A percentile compares a stretch with the other conserved stretches of the same genome.
Evolutionary conservation across 2,329 filamentous ascomycete species (phyloP).

Genomic region (Colletotrichum tabaci): DNA sequence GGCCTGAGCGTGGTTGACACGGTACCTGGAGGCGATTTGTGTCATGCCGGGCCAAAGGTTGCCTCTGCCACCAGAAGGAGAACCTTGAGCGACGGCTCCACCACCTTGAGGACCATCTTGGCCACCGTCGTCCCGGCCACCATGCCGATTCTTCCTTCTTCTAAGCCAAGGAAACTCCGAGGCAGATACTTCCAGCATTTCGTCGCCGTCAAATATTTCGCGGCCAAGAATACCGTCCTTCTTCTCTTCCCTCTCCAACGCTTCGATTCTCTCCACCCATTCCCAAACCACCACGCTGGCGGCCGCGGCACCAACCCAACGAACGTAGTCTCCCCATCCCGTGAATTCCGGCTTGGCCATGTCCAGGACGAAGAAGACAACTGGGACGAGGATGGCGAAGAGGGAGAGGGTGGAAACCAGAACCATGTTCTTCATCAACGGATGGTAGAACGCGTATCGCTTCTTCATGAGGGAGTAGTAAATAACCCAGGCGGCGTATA

Average conservation of each 20-base stretch:
- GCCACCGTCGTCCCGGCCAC: conserved; percentile 45
- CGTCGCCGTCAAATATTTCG: conserved; percentile 94
- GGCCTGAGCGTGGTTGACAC: conserved; percentile 37
- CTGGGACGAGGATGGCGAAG: conserved; percentile 86
- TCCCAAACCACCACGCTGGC: conserved; percentile 99
- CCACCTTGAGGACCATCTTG: conserved; percentile 42
- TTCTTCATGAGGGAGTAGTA: conserved; percentile 95
- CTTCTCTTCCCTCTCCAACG: conserved; percentile 91
- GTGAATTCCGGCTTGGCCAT: conserved; percentile 88
- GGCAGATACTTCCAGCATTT: conserved; percentile 81
- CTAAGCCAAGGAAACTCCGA: conserved; percentile 65
- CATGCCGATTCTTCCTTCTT: conserved; percentile 52
- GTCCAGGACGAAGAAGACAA: conserved; percentile 94
- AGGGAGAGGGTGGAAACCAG: conserved; percentile 85
- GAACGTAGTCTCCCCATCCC: conserved; percentile 94
- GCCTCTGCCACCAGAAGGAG: conserved; percentile 48
- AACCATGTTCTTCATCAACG: conserved; percentile 90
- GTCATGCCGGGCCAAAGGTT: conserved; percentile 59
- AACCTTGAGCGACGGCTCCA: conserved; percentile 39
- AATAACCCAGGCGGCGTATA: conserved; percentile 94
- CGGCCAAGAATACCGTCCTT: conserved; percentile 93
- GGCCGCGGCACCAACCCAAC: conserved; percentile 95
- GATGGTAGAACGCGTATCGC: conserved; percentile 90
- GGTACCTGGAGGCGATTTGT: conserved; percentile 57
- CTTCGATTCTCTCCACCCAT: conserved; percentile 96